These are phyloP conservation scores for Termitomyces sp. DNA, from an alignment of 768 basidiomycete genomes.

Conservation along the genomic window DNA sequence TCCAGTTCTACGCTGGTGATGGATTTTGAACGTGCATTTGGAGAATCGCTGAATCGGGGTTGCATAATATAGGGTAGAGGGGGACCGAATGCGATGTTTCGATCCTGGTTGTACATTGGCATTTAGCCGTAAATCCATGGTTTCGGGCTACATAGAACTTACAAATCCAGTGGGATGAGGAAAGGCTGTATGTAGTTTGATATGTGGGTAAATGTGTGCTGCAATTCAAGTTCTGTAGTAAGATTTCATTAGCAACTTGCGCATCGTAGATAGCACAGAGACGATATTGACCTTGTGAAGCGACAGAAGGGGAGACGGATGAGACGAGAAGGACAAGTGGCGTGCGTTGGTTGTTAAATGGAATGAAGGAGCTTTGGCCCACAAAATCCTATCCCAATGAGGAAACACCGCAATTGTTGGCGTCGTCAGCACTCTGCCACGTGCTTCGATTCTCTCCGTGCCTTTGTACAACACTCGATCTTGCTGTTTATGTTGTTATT, in stretches of 20 bases:
- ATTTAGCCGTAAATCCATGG: not conserved
- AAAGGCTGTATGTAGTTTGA: not conserved
- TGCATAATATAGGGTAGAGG: constrained; percentile 20
- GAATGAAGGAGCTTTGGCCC: constrained; percentile 1
- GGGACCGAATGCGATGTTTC: not conserved
- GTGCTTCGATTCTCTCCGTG: not conserved
- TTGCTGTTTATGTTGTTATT: not conserved
- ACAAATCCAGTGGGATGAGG: not conserved
- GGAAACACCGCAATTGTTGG: constrained; percentile 5
- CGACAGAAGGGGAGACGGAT: not conserved
- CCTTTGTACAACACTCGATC: not conserved
- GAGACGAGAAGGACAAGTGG: not conserved
- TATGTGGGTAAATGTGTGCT: not conserved
- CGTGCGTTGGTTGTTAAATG: not conserved
- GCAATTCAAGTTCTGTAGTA: not conserved
- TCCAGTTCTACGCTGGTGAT: constrained; percentile 76
- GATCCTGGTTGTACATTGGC: not conserved
- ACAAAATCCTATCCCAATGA: constrained; percentile 2
- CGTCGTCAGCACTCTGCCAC: not conserved
- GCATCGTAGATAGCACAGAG: not conserved
- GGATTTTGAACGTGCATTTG: constrained; percentile 77
- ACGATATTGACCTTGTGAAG: not conserved
- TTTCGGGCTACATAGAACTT: not conserved
- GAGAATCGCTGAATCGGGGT: constrained; percentile 49
- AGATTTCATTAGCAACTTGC: not conserved